Conservation (phyloP, 139 green algal genomes). For the Choricystis sp. region DNA sequence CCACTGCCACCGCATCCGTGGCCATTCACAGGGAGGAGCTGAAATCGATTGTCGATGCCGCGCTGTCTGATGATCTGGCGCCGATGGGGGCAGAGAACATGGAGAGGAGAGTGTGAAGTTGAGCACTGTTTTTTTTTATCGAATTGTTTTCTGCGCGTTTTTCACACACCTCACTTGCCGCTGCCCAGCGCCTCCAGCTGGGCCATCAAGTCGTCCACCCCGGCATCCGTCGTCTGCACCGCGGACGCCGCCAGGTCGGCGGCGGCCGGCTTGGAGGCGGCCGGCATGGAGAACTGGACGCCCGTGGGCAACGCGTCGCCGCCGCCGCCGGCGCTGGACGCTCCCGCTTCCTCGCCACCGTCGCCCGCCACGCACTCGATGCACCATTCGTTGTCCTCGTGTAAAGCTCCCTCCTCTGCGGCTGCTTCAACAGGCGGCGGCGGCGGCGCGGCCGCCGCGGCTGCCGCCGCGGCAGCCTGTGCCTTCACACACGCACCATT, state of each 20-base stretch:
- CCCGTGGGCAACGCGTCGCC: slow-evolving; percentile 26
- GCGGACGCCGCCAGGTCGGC: slow-evolving; percentile 22
- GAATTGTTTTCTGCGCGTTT: no score
- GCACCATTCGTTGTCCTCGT: slow-evolving; percentile 76
- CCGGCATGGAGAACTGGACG: slow-evolving; percentile 37
- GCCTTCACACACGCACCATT: slow-evolving; percentile 52
- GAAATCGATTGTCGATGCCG: slow-evolving; percentile 23
- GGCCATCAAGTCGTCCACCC: slow-evolving; percentile 54
- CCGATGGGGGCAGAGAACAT: background rate
- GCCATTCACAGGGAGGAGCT: slow-evolving; percentile 31
- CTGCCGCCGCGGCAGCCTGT: slow-evolving; percentile 34
- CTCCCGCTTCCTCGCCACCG: background rate
- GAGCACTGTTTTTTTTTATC: no score
- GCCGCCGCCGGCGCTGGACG: background rate
- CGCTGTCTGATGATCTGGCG: slow-evolving; percentile 4
- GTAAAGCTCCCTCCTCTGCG: slow-evolving; percentile 14
- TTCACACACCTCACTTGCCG: background rate
- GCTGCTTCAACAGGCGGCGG: slow-evolving; percentile 18
- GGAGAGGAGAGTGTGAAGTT: background rate
- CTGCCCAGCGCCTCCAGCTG: slow-evolving; percentile 33
- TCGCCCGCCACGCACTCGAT: slow-evolving; percentile 35
- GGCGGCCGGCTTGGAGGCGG: slow-evolving; percentile 8
- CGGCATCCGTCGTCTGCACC: slow-evolving; percentile 21
- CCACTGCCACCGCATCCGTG: slow-evolving; percentile 31
- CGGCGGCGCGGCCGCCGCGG: slow-evolving; percentile 10